A percentile compares a stretch with the other conserved stretches of the same genome.
These are phyloP conservation scores for Fusarium illudens DNA, from an alignment of 2,329 filamentous ascomycete species.

Conservation along the genomic window DNA sequence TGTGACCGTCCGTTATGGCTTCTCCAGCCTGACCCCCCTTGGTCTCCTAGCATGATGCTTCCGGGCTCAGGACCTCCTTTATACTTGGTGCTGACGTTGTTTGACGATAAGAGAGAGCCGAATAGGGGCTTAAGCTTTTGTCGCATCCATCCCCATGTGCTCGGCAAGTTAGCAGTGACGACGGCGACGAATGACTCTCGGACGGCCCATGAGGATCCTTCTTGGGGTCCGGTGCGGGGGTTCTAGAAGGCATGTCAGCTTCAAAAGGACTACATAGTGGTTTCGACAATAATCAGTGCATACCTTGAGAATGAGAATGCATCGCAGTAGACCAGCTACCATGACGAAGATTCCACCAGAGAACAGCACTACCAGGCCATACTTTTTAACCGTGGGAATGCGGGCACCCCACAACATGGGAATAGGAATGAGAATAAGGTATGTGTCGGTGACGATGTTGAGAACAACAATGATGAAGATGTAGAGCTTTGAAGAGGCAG, in stretches of 20 bases:
- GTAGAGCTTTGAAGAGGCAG: constrained; percentile 51
- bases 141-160: constrained; percentile 42
- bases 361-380: constrained; percentile 61
- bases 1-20: constrained; percentile 22
- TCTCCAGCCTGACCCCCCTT: constrained; percentile 24
- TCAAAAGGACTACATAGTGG: not conserved
- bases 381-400: constrained; percentile 59
- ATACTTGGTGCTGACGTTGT: constrained; percentile 28
- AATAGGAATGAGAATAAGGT: constrained; percentile 52
- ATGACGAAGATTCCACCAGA: constrained; percentile 53
- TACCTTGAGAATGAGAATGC: constrained; percentile 48
- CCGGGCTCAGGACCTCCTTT: constrained; percentile 28
- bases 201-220: constrained; percentile 49
- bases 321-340: constrained; percentile 48
- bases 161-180: constrained; percentile 50
- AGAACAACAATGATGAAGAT: constrained; percentile 48
- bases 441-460: constrained; percentile 53
- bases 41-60: constrained; percentile 38
- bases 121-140: constrained; percentile 38
- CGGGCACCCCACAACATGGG: constrained; percentile 63
- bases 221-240: constrained; percentile 45
- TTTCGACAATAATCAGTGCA: constrained; percentile 38
- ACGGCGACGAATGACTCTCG: constrained; percentile 53
- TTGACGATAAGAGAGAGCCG: constrained; percentile 37
- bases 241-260: constrained; percentile 40